phyloP scores from a whole-genome alignment of 495 filamentous ascomycete species.

The Hypoxylon subgilvum region DNA sequence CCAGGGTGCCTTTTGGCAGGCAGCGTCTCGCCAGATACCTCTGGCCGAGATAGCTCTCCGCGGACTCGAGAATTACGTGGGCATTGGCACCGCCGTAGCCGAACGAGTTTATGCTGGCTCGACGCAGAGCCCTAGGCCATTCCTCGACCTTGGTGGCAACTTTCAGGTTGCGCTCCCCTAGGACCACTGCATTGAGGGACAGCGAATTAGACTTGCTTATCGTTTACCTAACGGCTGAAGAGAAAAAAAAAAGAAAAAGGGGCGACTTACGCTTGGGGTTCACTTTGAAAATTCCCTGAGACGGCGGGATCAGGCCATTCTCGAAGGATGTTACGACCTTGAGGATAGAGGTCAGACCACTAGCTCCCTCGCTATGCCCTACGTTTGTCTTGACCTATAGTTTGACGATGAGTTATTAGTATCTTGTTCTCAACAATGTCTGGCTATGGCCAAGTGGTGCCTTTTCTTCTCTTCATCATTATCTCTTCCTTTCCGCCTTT shows the following conservation, averaged over 20 bases:
- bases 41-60: neutral
- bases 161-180: neutral
- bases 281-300: conserved; percentile 48
- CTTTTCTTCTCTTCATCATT: too few relatives aligned
- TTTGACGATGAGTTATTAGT: too few relatives aligned
- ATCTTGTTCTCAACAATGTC: too few relatives aligned
- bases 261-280: conserved; percentile 32
- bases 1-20: neutral
- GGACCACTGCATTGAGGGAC: too few relatives aligned
- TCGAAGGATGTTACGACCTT: conserved; percentile 61
- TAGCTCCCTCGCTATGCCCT: conserved; percentile 61
- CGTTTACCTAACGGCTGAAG: too few relatives aligned
- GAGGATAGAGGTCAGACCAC: conserved; percentile 61
- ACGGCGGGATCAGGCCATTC: conserved; percentile 52
- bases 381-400: conserved; percentile 60
- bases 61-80: neutral
- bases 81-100: neutral
- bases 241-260: too few relatives aligned
- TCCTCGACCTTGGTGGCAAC: neutral
- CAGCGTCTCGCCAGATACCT: neutral
- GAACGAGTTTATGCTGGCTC: neutral
- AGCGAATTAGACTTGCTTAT: too few relatives aligned
- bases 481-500: too few relatives aligned
- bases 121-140: neutral
- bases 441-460: too few relatives aligned